Evolutionary conservation across 2,329 filamentous ascomycete genomes (phyloP), one percentile per base, ranked within the genome.

Genomic region (Alternaria atra): DNA sequence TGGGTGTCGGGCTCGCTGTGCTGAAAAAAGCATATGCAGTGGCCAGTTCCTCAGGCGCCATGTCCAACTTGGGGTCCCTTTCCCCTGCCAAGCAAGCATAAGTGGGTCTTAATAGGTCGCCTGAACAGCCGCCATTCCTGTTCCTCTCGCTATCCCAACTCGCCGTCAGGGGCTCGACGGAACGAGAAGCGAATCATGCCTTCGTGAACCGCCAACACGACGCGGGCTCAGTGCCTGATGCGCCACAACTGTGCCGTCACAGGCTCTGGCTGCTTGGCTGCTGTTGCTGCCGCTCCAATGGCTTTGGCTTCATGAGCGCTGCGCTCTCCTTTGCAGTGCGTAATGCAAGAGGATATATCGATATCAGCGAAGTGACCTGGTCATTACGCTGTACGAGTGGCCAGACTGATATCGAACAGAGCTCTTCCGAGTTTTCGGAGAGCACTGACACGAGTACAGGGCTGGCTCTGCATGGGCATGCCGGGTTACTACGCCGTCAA

Each of bases 1-100:
- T 39, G 39, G 37, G 34, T 35, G 13, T 42, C 52, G 17, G 50
- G 37, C 50, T 51, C 25, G 12, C 25, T 48, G 44, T 39, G 30
- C 55, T 52, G 61, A 30, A 54, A 52, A 55, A 55, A 62, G 50
- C 48, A 34, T 43, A 15, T 17, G 62, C 61, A 32, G 40, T 34
- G 37, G 52, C 60, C 56, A 53, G 42, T 56, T 64, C 60, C 51
- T 29, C 60, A 34, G 37, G 59, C 61, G 63, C 58, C 59, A 25
- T 54, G 43, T 47, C 58, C 66, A 48, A 7, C 50, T 44, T 34
- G 17, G 53, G 39, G 57, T 51, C 44, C 57, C 15, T 34, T 58
- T 69, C 71, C 70, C 75, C 74, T 77, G 75, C 74, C 73, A 77
- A 77, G 75, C 30, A 34, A 20, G 29, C 55, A 29, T 59, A 46